Conservation (phyloP, 768 basidiomycete genomes). For the Russula foetens region DNA sequence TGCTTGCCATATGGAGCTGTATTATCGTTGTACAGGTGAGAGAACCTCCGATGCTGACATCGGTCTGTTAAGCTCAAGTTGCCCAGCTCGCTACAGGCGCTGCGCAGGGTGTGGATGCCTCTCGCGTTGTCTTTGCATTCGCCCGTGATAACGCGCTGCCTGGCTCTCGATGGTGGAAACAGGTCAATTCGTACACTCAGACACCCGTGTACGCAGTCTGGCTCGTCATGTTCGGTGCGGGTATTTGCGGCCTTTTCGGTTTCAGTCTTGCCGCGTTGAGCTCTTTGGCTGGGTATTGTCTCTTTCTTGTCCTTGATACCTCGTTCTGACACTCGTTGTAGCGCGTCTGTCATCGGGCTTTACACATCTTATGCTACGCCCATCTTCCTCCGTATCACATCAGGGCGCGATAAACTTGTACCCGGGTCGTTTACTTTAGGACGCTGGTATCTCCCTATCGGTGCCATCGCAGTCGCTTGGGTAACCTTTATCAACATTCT, state of each 20-base stretch:
- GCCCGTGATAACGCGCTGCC: constrained; percentile 68
- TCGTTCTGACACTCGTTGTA: constrained; percentile 22
- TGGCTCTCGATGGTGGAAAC: constrained; percentile 64
- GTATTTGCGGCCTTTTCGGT: constrained; percentile 53
- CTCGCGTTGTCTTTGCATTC: constrained; percentile 68
- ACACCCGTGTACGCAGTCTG: constrained; percentile 73
- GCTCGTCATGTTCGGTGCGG: constrained; percentile 54
- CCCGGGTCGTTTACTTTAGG: constrained; percentile 59
- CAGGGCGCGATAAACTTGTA: constrained; percentile 46
- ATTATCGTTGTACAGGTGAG: constrained; percentile 55
- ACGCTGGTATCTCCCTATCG: constrained; percentile 50
- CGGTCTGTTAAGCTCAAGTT: constrained; percentile 22
- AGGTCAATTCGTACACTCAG: constrained; percentile 47
- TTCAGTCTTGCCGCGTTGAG: constrained; percentile 56
- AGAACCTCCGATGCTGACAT: neutral
- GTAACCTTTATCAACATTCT: constrained; percentile 53
- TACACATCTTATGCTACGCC: constrained; percentile 62
- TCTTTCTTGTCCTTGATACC: neutral
- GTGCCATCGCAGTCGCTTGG: constrained; percentile 56
- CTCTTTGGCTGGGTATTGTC: constrained; percentile 56
- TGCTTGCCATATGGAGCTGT: constrained; percentile 64
- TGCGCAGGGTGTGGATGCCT: constrained; percentile 68
- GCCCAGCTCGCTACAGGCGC: constrained; percentile 61
- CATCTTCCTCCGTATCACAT: constrained; percentile 65
- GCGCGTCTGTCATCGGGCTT: constrained; percentile 62